These are phyloP conservation scores for Quercus wislizeni DNA, from an alignment of 306 rosid genomes.

Conservation along the genomic window DNA sequence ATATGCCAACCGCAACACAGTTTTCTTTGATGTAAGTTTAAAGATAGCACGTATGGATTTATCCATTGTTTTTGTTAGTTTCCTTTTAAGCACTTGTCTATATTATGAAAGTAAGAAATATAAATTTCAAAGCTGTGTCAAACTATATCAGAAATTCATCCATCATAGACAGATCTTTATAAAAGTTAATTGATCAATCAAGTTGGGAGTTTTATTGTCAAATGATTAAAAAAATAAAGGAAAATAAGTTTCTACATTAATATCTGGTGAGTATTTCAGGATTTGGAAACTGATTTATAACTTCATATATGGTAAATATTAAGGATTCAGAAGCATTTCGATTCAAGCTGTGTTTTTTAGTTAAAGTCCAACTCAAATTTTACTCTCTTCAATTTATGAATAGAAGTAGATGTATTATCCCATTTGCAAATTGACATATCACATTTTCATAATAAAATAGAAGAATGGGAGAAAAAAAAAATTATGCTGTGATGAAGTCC, in stretches of 20 bases:
- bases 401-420: not conserved
- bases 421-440: not conserved
- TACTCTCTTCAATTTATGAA: not conserved
- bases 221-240: not conserved
- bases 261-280: not conserved
- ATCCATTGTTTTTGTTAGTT: not conserved
- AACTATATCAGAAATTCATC: not conserved
- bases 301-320: not conserved
- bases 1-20: slow-evolving; percentile 96
- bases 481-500: not conserved
- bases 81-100: not conserved
- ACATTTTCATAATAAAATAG: not conserved
- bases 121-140: not conserved
- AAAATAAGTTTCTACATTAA: not conserved
- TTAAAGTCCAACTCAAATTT: not conserved
- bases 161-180: not conserved
- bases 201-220: not conserved
- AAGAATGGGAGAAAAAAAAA: not conserved
- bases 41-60: not conserved
- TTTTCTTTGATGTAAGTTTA: slow-evolving; percentile 93
- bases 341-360: not conserved
- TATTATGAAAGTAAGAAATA: not conserved
- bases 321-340: not conserved
- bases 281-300: not conserved
- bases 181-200: too few relatives aligned